Evolutionary conservation across 108 stramenopile genomes (phyloP), one percentile per base, ranked within the genome.

Genomic region (Discostella pseudostelligera): DNA sequence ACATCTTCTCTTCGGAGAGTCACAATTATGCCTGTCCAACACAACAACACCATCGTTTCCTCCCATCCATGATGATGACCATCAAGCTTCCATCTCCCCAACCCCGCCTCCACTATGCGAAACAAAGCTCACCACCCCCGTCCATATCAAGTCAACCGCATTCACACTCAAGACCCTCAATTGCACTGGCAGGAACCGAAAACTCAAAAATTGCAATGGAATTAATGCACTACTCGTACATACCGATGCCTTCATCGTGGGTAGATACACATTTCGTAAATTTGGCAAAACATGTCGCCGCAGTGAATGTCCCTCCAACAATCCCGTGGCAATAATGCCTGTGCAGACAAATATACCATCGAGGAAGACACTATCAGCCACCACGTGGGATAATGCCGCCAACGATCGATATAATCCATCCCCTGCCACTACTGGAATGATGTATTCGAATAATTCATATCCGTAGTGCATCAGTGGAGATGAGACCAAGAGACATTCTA

Each of bases 101-200:
- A 25, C 25, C 3, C 25, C 66, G 1, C 28, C 68, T 42, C 25
- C 61, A 39, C 77, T 44, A 76, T 91, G 89, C 13, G 83, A 71
- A 47, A 86, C 75, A 67, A 81, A 92, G 50, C 80, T 82, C 7
- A 92, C 70, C 9, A 87, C 72, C 14, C 84, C 85, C 53, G 81
- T 83, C 90, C 90, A 92, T 14, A 85, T 48, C 40, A 92, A 69
- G 62, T 87, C 86, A 20, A 83, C 82, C 13, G 83, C 69, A 45
- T 88, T 92, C 72, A 92, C 85, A 53, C 81, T 81, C 56, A 88
- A 62, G 13, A 86, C 85, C 20, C 90, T 70, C 29, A 87, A 71
- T 35, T 70, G 58, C 8, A 88, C 62, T 0, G 90, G 85, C 12
- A 92, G 60, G 59, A 72, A 84, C 7, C 87, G 74, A 62, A 92